phyloP scores from a whole-genome alignment of 169 alveolate species.

The Perkinsus olseni region DNA sequence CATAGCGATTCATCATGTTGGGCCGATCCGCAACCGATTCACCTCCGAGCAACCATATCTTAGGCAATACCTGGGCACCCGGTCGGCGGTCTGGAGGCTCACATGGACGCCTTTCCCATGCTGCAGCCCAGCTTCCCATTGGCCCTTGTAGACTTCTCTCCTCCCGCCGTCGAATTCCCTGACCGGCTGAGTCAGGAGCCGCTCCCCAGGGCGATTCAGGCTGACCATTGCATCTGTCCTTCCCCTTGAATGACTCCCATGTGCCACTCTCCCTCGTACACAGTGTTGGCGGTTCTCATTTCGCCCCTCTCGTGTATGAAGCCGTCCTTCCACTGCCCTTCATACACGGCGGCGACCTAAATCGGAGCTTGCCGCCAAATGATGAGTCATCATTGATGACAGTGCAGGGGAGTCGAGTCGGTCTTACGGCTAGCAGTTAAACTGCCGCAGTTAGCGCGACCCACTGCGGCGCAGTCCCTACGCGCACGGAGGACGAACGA shows the following conservation, averaged over 20 bases:
- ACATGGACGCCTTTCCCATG: not conserved
- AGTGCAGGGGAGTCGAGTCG: no score
- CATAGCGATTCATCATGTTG: not conserved
- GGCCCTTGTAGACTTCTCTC: not conserved
- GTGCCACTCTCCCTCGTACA: not conserved
- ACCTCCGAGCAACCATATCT: no score
- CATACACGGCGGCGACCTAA: not conserved
- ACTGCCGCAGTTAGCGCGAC: no score
- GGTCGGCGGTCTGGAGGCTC: not conserved
- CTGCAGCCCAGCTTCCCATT: not conserved
- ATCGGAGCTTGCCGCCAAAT: no score
- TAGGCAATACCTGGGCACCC: no score
- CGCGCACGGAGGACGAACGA: no score
- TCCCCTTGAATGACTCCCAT: not conserved
- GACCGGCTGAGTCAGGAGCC: not conserved
- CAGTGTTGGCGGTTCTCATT: not conserved
- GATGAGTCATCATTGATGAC: no score
- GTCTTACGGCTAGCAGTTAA: no score
- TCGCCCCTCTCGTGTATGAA: not conserved
- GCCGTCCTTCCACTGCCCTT: not conserved
- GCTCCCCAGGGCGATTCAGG: not conserved
- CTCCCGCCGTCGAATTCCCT: not conserved
- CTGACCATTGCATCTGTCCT: not conserved
- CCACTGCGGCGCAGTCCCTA: no score
- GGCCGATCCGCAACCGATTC: not conserved